Evolutionary conservation across 768 basidiomycete species (phyloP), one percentile per base, ranked within the genome.

Genomic region (Boletus rex-veris): DNA sequence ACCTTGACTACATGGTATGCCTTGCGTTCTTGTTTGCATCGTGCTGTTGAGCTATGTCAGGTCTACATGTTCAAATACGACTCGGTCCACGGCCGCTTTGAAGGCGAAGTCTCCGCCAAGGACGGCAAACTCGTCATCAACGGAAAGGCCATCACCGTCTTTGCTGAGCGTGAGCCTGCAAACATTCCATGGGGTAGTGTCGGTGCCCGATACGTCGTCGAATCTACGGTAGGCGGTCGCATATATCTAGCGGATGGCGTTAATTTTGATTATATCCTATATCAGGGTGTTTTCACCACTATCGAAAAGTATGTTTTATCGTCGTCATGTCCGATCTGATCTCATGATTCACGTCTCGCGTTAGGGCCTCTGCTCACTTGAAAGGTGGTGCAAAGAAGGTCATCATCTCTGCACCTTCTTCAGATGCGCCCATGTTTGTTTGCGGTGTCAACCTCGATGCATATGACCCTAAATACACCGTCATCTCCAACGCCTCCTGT

Each of bases 311-410:
- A 28, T 18, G 64, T 88, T 64, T 61, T 71, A 61, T 39, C 1
- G 11, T 33, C 4, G 1, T 36, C 21, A 31, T 37, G 28, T 52
- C 24, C 37, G 7, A 7, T 39, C 18, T 46, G 26, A 48, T 66
- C 24, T 15, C 7, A 45, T 47, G 37, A 39, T 21, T 50, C 15
- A 42, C 53, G 18, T 50, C 54, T 19, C 21, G 48, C 46, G n/a
- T 4, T 52, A 90, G 86, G 80, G 96, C 96, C 51, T 80, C 80
- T 45, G 86, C 84, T 62, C 96, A 99, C 78, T 79, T 99, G 76
- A 93, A 95, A 77, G 96, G 96, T 64, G 96, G 96, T 72, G 96
- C 96, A 69, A 98, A 98, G 86, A 99, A 98, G 81, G 96, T 99
- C 71, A 80, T 99, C 78, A 98, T 99, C 83, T 96, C 95, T 61